phyloP scores from a whole-genome alignment of 805 yeast species.

The Starmerella vaccinii region DNA sequence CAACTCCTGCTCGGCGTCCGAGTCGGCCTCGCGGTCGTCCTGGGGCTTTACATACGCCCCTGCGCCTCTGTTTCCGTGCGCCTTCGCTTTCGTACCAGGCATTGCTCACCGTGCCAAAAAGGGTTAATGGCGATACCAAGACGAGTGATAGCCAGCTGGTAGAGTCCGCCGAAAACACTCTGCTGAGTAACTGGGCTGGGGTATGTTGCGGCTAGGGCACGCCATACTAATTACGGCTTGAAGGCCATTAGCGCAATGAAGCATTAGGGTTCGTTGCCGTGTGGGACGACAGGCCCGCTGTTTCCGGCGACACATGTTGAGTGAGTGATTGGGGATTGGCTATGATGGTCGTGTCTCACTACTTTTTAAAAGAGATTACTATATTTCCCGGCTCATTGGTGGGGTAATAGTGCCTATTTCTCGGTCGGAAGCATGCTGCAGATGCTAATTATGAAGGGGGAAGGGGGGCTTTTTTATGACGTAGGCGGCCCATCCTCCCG shows the following conservation, averaged over 20 bases:
- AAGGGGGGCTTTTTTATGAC: not conserved
- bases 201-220: not conserved
- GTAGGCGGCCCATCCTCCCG: not conserved
- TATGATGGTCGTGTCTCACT: not conserved
- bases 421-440: too few species aligned
- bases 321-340: too few species aligned
- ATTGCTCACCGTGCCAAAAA: constrained; percentile 6
- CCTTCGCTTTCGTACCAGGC: constrained; percentile 2
- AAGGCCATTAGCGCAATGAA: not conserved
- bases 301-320: too few species aligned
- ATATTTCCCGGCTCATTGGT: too few species aligned
- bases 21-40: constrained; percentile 5
- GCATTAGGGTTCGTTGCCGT: not conserved
- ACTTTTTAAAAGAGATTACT: too few species aligned
- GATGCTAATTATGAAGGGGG: not conserved
- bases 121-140: not conserved
- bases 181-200: constrained; percentile 10
- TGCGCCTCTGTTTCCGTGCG: not conserved
- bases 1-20: constrained; percentile 8
- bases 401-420: too few species aligned
- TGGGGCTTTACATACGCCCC: not conserved
- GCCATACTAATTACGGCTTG: constrained; percentile 2
- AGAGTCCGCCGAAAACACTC: constrained; percentile 6
- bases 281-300: too few species aligned
- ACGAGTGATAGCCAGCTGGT: not conserved